Conservation (phyloP, 1,139 yeast genomes). For the Yamadazyma kanchanaburiensis region DNA sequence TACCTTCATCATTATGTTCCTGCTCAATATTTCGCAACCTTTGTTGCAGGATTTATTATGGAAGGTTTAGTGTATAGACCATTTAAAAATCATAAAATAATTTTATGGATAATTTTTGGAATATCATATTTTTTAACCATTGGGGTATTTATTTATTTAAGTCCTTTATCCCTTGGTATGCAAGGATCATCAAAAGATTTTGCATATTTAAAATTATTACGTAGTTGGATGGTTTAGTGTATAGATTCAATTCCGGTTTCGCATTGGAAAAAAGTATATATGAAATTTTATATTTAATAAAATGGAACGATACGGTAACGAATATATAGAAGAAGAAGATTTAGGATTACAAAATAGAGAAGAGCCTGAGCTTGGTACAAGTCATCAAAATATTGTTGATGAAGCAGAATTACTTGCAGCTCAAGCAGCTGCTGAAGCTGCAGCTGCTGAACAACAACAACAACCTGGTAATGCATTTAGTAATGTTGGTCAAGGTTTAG, state of each 20-base stretch:
- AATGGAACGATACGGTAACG: conserved; percentile 13
- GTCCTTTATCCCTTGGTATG: conserved; percentile 88
- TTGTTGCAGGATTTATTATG: conserved; percentile 48
- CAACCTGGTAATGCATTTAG: conserved; percentile 72
- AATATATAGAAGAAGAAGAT: conserved; percentile 11
- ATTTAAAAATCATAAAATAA: conserved; percentile 4
- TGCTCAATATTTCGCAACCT: conserved; percentile 91
- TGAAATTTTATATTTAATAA: background rate
- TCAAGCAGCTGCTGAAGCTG: conserved; percentile 50
- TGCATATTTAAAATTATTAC: conserved; percentile 68
- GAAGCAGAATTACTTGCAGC: conserved; percentile 39
- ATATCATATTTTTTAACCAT: conserved; percentile 8
- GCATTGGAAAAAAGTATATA: background rate
- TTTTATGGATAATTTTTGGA: conserved; percentile 9
- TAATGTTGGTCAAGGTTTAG: conserved; percentile 91
- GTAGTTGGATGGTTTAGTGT: conserved; percentile 54
- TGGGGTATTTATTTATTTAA: conserved; percentile 62
- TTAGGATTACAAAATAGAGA: conserved; percentile 7
- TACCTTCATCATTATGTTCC: conserved; percentile 97
- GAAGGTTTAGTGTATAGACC: conserved; percentile 21
- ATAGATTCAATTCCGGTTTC: too few species aligned
- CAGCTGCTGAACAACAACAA: conserved; percentile 43
- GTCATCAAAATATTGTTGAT: conserved; percentile 26
- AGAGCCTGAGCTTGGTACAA: conserved; percentile 9
- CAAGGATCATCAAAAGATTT: conserved; percentile 69